phyloP scores from a whole-genome alignment of 2,329 filamentous ascomycete genomes.

The Fusarium scirpi region DNA sequence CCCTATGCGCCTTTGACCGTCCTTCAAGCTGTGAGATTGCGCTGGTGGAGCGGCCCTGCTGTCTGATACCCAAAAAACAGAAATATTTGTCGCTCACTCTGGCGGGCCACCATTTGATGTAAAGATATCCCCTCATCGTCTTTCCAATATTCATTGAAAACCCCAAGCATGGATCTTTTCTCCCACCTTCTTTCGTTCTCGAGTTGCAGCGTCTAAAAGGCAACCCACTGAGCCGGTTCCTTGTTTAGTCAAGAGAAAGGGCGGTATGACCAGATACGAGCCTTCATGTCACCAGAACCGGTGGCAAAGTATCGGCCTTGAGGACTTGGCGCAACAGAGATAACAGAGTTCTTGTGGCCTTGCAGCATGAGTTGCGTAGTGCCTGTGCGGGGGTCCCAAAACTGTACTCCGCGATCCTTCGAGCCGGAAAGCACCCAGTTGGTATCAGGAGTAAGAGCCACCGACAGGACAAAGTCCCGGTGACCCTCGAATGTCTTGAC shows the following conservation, averaged over 20 bases:
- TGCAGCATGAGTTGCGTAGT: slow-evolving; percentile 98
- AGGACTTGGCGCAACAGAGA: slow-evolving; percentile 95
- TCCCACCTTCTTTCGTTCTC: slow-evolving; percentile 15
- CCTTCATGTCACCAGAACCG: slow-evolving; percentile 96
- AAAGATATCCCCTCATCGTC: slow-evolving; percentile 17
- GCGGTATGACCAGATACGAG: slow-evolving; percentile 93
- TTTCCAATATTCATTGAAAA: slow-evolving; percentile 27
- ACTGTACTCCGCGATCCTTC: slow-evolving; percentile 97
- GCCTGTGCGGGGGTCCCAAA: slow-evolving; percentile 96
- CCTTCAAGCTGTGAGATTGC: slow-evolving; percentile 35
- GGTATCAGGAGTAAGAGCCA: slow-evolving; percentile 93
- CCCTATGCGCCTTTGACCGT: slow-evolving; percentile 47
- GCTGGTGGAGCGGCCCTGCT: slow-evolving; percentile 31
- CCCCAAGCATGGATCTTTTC: slow-evolving; percentile 18
- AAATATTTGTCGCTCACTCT: slow-evolving; percentile 37
- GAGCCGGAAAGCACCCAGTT: slow-evolving; percentile 97
- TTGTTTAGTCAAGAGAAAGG: slow-evolving; percentile 53
- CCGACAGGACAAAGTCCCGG: slow-evolving; percentile 96
- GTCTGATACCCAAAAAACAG: slow-evolving; percentile 43
- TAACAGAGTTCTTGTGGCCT: slow-evolving; percentile 98
- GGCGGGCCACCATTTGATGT: slow-evolving; percentile 26
- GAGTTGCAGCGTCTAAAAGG: slow-evolving; percentile 25
- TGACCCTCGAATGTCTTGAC: slow-evolving; percentile 98
- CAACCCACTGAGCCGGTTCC: slow-evolving; percentile 28
- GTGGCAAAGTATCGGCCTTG: slow-evolving; percentile 91